Evolutionary conservation across 1,139 yeast species (phyloP).

Genomic region (Yamadazyma sp.): DNA sequence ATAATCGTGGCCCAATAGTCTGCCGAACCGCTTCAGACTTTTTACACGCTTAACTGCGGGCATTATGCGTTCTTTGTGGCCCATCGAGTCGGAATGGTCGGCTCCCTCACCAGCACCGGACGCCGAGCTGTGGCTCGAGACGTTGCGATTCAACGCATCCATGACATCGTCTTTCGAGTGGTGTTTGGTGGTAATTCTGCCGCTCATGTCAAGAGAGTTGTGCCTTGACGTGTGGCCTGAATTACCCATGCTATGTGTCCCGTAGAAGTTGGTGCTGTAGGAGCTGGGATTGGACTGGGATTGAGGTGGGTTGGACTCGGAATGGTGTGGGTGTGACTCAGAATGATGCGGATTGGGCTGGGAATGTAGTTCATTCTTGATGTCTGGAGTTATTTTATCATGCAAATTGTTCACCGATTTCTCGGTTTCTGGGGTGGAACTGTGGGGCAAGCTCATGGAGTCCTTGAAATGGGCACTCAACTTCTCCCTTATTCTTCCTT

Average conservation of each 20-base stretch:
- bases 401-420: neutral
- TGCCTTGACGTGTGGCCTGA: neutral
- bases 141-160: neutral
- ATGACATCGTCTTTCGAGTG: neutral
- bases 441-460: neutral
- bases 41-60: constrained; percentile 20
- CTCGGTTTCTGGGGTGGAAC: neutral
- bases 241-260: neutral
- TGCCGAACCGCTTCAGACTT: constrained; percentile 37
- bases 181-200: neutral
- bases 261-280: too few species aligned
- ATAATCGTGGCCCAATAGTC: constrained; percentile 30
- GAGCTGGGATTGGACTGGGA: neutral
- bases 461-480: constrained; percentile 35
- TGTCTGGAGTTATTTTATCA: too few species aligned
- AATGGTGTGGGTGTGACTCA: neutral
- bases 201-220: neutral
- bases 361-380: too few species aligned
- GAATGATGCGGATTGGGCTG: neutral
- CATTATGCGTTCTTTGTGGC: constrained; percentile 4
- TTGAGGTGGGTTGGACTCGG: too few species aligned
- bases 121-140: constrained; percentile 4
- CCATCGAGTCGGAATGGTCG: neutral
- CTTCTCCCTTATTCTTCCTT: constrained; percentile 23
- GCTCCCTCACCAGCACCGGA: neutral